Conservation (phyloP, 1,284 basidiomycete species). For the Athelia psychrophila region DNA sequence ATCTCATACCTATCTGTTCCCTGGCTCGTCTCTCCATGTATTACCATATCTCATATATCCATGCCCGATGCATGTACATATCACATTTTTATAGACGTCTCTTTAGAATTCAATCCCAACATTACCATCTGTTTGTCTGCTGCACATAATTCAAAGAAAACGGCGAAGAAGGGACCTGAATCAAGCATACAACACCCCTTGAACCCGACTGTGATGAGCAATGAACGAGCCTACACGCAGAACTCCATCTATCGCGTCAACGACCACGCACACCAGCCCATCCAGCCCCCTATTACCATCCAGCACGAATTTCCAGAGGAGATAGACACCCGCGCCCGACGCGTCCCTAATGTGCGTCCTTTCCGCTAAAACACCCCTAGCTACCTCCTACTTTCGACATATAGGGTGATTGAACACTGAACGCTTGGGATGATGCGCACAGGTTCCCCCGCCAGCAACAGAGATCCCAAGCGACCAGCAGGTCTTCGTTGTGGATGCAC, state of each 20-base stretch:
- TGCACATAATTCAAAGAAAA: too few relatives aligned
- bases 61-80: too few relatives aligned
- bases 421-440: not conserved
- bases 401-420: not conserved
- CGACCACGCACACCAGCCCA: not conserved
- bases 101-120: too few relatives aligned
- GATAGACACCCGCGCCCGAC: constrained; percentile 2
- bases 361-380: not conserved
- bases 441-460: constrained; percentile 74
- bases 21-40: too few relatives aligned
- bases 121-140: too few relatives aligned
- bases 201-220: not conserved
- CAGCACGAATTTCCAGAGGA: not conserved
- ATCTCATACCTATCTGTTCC: too few relatives aligned
- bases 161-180: too few relatives aligned
- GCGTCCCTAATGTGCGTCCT: constrained; percentile 10
- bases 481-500: constrained; percentile 49
- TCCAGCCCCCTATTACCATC: not conserved
- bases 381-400: not conserved
- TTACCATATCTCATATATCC: too few relatives aligned
- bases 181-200: too few relatives aligned
- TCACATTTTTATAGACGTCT: too few relatives aligned
- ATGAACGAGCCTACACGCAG: not conserved
- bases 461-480: constrained; percentile 73
- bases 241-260: not conserved